These are phyloP conservation scores for Chytridium lagenaria DNA, from an alignment of 371 early-diverging fungal species.

Conservation along the genomic window DNA sequence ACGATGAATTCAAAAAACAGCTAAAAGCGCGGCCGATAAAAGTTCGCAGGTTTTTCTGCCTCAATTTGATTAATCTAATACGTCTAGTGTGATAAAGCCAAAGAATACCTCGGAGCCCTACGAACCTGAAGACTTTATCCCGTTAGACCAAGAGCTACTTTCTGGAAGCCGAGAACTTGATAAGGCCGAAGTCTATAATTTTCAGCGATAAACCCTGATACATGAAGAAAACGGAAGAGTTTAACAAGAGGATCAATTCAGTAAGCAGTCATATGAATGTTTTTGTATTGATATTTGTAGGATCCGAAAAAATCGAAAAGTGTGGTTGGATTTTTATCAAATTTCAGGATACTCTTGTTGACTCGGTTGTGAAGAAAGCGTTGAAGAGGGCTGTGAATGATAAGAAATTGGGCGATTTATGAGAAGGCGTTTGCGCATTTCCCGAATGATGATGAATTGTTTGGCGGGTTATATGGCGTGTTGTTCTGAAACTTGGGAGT, in stretches of 20 bases:
- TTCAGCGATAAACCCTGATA: constrained; percentile 33
- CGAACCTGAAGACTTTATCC: not conserved
- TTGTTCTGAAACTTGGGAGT: constrained; percentile 69
- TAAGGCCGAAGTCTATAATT: constrained; percentile 13
- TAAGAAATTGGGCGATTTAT: constrained; percentile 75
- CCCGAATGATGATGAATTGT: constrained; percentile 65
- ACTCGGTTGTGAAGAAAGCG: not conserved
- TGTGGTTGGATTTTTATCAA: constrained; percentile 76
- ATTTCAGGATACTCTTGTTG: constrained; percentile 67
- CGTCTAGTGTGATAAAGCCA: not conserved
- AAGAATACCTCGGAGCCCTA: too few relatives aligned
- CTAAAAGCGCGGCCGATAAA: constrained; percentile 17
- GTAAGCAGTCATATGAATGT: constrained; percentile 17
- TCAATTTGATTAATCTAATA: too few relatives aligned
- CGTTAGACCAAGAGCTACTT: not conserved
- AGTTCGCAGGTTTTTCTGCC: not conserved
- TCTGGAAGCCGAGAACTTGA: not conserved
- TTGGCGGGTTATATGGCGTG: constrained; percentile 65
- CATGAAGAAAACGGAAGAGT: constrained; percentile 20
- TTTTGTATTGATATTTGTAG: constrained; percentile 24
- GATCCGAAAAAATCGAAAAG: constrained; percentile 64
- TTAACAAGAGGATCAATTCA: constrained; percentile 28
- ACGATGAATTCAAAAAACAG: constrained; percentile 25
- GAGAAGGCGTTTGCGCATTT: constrained; percentile 72
- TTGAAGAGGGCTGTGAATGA: constrained; percentile 57